Base-by-base conservation (phyloP, 768 basidiomycete species). In the Suillus subaureus region DNA sequence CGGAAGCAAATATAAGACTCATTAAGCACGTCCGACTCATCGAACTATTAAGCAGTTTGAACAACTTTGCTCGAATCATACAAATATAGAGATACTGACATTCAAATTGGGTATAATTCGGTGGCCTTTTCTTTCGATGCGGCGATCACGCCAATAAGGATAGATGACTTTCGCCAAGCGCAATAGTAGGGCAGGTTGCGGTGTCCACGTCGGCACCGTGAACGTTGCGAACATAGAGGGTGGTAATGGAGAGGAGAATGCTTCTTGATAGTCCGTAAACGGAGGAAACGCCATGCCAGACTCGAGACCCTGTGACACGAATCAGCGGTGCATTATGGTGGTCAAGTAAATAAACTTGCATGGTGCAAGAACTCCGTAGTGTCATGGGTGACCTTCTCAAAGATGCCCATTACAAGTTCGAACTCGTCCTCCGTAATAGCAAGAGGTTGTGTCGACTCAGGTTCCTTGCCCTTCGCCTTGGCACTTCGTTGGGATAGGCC, bases 361-460 rank as follows among this genome's bases (percentile, higher is more conserved):
- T 93, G 89, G 75, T 97, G 95, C 6, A 99, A 83, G 75, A 89
- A 94, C 68, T 95, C 94, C 0, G 91, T 90, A 74, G 90, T 92
- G 72, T 95, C 92, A 69, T 96, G 93, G 0, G 96, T 94, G 52
- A 90, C 84, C 73, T 91, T 92, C 81, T 99, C 97, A 71, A 97
- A 90, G 57, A 99, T 75, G 26, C 94, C 94, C 95, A 98, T 97
- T 64, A 97, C 88, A 67, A 96, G 83, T 76, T 99, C 97, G 68
- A 99, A 97, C 71, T 95, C 91, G 70, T 97, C 94, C 72, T 97
- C 96, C 4, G 87, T 83, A 65, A 99, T 90, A 62, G 83, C 78
- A n/a, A 89, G 70, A 11, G 88, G 85, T 64, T 85, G 86, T 2
- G 79, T 76, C 2, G 85, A 77, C 61, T 96, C 93, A 1, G 90